Evolutionary conservation across 441 rosid genomes (phyloP).

Genomic region (Bruguiera hainesii): DNA sequence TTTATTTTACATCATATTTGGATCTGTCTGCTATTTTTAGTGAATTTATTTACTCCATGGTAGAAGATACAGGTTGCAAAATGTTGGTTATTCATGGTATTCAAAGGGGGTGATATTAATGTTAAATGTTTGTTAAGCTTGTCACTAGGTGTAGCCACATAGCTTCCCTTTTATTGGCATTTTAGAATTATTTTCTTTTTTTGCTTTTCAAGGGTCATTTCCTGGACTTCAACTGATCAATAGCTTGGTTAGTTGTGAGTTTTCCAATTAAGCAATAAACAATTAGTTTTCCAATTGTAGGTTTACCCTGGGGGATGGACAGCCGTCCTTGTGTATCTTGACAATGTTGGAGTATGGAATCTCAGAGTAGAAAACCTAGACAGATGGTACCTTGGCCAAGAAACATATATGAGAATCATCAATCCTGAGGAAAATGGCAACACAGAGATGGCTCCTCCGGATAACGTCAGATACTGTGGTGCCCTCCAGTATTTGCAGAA

Average conservation of each 20-base stretch:
- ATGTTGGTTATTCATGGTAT: too few relatives aligned
- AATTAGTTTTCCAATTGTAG: slow-evolving; percentile 34
- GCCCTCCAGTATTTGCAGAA: slow-evolving; percentile 56
- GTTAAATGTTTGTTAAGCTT: too few relatives aligned
- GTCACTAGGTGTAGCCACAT: too few relatives aligned
- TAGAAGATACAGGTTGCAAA: too few relatives aligned
- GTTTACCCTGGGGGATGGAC: slow-evolving; percentile 97
- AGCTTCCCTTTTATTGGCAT: too few relatives aligned
- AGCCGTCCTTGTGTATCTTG: slow-evolving; percentile 67
- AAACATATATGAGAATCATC: slow-evolving; percentile 59
- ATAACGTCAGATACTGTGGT: slow-evolving; percentile 67
- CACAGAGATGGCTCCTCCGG: slow-evolving; percentile 59
- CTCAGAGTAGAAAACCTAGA: slow-evolving; percentile 75
- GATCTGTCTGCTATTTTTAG: not conserved
- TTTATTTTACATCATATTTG: not conserved
- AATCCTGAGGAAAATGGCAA: slow-evolving; percentile 63
- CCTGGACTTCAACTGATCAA: not conserved
- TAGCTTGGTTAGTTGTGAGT: not conserved
- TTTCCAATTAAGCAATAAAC: not conserved
- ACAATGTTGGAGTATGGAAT: slow-evolving; percentile 86
- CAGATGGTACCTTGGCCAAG: slow-evolving; percentile 89
- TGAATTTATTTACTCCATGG: not conserved
- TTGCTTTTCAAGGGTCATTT: too few relatives aligned
- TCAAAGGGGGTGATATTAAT: too few relatives aligned
- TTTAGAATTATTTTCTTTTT: too few relatives aligned